These are phyloP conservation scores for Fusarium verrucosum DNA, from an alignment of 2,329 filamentous ascomycete genomes.

Conservation along the genomic window DNA sequence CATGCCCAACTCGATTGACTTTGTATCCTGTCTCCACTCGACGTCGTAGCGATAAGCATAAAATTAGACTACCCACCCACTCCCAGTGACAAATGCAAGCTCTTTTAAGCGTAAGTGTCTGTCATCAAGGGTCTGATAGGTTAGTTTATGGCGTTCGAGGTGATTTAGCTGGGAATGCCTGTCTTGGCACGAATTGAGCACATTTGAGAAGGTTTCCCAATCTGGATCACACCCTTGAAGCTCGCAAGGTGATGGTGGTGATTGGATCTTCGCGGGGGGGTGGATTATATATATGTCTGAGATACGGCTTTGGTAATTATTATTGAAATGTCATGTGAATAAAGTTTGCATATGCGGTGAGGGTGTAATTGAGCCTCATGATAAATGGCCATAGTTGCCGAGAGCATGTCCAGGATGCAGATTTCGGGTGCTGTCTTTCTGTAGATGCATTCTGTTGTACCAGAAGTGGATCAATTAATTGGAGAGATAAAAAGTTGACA, in stretches of 20 bases:
- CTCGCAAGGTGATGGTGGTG: not conserved
- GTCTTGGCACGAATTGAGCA: slow-evolving; percentile 14
- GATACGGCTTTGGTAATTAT: not conserved
- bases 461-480: too few species aligned
- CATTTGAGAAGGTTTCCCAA: slow-evolving; percentile 19
- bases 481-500: too few species aligned
- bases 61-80: not conserved
- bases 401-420: too few species aligned
- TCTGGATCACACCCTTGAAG: not conserved
- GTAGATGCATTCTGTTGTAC: too few species aligned
- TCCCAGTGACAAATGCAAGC: not conserved
- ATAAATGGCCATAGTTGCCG: too few species aligned
- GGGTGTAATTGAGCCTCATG: too few species aligned
- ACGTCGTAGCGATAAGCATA: not conserved
- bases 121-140: not conserved
- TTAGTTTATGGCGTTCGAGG: not conserved
- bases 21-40: not conserved
- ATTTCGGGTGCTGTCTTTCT: too few species aligned
- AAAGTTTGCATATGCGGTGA: too few species aligned
- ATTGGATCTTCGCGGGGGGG: not conserved
- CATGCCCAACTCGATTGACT: not conserved
- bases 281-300: not conserved
- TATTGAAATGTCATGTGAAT: not conserved
- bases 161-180: not conserved
- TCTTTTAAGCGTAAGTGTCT: not conserved